Evolutionary conservation across 2,329 filamentous ascomycete species (phyloP).

Genomic region (Pestalotiopsis sp.): DNA sequence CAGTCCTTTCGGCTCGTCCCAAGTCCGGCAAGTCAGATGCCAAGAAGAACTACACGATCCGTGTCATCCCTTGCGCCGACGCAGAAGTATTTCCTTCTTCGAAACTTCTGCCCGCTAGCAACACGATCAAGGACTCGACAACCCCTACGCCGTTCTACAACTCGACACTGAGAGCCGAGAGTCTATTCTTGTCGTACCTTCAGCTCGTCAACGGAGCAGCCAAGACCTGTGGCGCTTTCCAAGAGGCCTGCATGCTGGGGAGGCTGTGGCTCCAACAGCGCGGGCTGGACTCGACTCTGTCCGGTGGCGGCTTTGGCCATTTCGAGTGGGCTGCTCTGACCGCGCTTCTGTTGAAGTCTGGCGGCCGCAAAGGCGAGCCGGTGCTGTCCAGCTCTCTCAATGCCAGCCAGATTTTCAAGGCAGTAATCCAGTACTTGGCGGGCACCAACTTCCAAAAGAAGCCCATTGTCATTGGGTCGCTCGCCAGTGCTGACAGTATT

Average conservation of each 20-base stretch:
- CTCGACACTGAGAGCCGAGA: slow-evolving; percentile 78
- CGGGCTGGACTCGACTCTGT: slow-evolving; percentile 75
- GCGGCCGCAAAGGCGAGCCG: slow-evolving; percentile 71
- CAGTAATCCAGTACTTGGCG: slow-evolving; percentile 83
- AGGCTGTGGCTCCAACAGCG: slow-evolving; percentile 88
- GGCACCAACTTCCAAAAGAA: slow-evolving; percentile 72
- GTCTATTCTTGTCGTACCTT: slow-evolving; percentile 73
- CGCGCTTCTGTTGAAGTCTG: slow-evolving; percentile 79
- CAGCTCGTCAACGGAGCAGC: slow-evolving; percentile 73
- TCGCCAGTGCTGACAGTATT: slow-evolving; percentile 41
- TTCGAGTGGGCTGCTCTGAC: slow-evolving; percentile 89
- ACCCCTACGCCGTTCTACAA: slow-evolving; percentile 84
- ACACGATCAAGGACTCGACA: slow-evolving; percentile 60
- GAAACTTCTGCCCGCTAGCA: slow-evolving; percentile 72
- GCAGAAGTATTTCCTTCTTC: slow-evolving; percentile 69
- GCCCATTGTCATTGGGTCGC: slow-evolving; percentile 58
- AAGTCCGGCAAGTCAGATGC: slow-evolving; percentile 27
- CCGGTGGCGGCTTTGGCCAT: slow-evolving; percentile 83
- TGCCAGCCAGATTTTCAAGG: slow-evolving; percentile 94
- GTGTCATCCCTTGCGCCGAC: slow-evolving; percentile 76
- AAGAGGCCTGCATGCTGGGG: slow-evolving; percentile 84
- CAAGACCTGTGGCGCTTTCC: slow-evolving; percentile 72
- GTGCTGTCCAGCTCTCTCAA: slow-evolving; percentile 81
- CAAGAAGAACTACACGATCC: slow-evolving; percentile 56
- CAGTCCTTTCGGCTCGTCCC: slow-evolving; percentile 59